Evolutionary conservation across 768 basidiomycete species (phyloP), one percentile per base, ranked within the genome.

Genomic region (Calocybe gangraenosa): DNA sequence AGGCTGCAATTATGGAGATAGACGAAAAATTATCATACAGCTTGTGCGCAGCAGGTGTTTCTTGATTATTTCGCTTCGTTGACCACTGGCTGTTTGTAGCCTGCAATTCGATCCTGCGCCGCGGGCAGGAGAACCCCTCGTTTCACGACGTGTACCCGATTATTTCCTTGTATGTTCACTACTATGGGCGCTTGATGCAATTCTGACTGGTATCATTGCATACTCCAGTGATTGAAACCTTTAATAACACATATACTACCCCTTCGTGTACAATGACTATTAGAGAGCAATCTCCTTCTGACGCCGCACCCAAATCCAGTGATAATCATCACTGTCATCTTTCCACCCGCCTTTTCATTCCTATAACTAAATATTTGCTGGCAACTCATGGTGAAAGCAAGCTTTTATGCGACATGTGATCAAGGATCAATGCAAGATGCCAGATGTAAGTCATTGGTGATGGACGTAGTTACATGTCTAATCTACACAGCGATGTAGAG

Each of bases 31-130:
- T 91, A 82, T 89, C 88, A 44, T 92, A 91, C 67, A 90, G 85
- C 71, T 91, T 91, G 88, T 89, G 57, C 41, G 87, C 78, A n/a
- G 17, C 35, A 23, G 10, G 23, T 40, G 42, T 37, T 18, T 42
- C 19, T 13, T 15, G 28, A 28, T 4, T 43, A 10, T 11, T 40
- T 19, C 1, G 20, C 6, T 7, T 15, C 13, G 28, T 23, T 34
- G 46, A 46, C 37, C 7, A 14, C 23, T 15, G 4, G 33, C 32
- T 11, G 35, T 39, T n/a, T 31, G 13, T 56, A 98, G 93, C 87
- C 79, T 99, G 69, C 96, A 99, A 82, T 99, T 98, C 68, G 96
- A 99, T 70, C 96, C 96, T 61, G 96, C 96, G 56, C 96, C 96
- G 58, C 79, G 96, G 65, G 93, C 95, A 61, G 96, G 96, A 57